A percentile compares a stretch with the other conserved stretches of the same genome.
phyloP scores from a whole-genome alignment of 106 monocot species.

The Posidonia australis region DNA sequence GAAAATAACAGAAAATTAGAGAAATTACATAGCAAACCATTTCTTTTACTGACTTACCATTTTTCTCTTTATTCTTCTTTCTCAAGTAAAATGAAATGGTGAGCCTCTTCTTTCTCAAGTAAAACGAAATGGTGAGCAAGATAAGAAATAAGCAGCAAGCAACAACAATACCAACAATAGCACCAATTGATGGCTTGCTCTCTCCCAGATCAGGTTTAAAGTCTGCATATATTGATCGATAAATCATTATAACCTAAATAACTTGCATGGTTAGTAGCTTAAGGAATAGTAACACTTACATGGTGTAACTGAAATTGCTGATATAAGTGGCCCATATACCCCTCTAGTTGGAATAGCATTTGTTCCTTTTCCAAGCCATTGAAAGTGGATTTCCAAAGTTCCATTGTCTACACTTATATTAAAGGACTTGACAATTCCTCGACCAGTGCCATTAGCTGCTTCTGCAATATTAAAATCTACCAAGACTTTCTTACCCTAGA shows the following conservation, averaged over 20 bases:
- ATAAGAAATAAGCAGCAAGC: neutral
- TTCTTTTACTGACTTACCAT: neutral
- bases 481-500: constrained; percentile 6
- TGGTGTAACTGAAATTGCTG: constrained; percentile 20
- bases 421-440: constrained; percentile 6
- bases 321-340: constrained; percentile 26
- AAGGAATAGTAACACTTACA: neutral
- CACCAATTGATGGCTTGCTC: constrained; percentile 1
- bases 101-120: neutral
- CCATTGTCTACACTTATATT: neutral
- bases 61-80: constrained; percentile 1
- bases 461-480: constrained; percentile 16
- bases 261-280: neutral
- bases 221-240: constrained; percentile 1
- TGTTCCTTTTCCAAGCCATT: constrained; percentile 21
- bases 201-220: constrained; percentile 1
- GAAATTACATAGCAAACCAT: neutral
- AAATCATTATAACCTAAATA: no score
- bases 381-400: constrained; percentile 17
- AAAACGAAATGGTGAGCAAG: neutral
- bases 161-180: neutral
- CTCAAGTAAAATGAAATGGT: neutral
- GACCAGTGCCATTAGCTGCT: constrained; percentile 20
- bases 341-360: constrained; percentile 13
- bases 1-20: neutral